Percentiles rank a stretch among this genome's conserved stretches.
phyloP scores from a whole-genome alignment of 768 basidiomycete genomes.

The Russula griseocarnosa region DNA sequence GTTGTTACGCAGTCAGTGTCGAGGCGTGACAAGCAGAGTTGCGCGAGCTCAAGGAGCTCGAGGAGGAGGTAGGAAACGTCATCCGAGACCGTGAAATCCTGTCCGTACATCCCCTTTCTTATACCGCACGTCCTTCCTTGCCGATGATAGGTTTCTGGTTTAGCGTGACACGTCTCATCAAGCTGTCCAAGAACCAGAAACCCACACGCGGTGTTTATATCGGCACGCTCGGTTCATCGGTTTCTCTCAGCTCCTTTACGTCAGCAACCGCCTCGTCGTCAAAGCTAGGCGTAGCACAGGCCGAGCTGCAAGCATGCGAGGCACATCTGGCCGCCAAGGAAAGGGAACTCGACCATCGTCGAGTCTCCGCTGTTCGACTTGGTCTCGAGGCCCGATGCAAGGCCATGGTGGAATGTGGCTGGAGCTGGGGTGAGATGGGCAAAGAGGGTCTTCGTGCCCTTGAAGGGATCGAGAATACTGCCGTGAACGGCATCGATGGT shows the following conservation, averaged over 20 bases:
- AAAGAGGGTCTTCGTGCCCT: too few species aligned
- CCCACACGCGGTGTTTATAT: conserved; percentile 38
- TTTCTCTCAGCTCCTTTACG: conserved; percentile 27
- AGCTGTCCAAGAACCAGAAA: conserved; percentile 62
- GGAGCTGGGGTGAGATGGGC: conserved; percentile 64
- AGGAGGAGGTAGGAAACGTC: conserved; percentile 69
- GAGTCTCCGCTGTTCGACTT: conserved; percentile 52
- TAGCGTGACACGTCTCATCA: too few species aligned
- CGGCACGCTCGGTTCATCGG: conserved; percentile 42
- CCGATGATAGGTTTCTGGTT: not conserved
- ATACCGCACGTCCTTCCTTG: not conserved
- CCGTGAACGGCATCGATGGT: too few species aligned
- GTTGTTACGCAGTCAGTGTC: too few species aligned
- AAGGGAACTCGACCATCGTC: conserved; percentile 50
- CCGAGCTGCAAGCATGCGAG: conserved; percentile 81
- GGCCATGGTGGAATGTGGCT: conserved; percentile 66
- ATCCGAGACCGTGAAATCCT: conserved; percentile 77
- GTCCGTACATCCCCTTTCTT: conserved; percentile 37
- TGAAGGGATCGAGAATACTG: too few species aligned
- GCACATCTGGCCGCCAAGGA: too few species aligned
- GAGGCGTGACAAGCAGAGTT: too few species aligned
- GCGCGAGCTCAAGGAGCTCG: conserved; percentile 59
- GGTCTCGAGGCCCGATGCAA: conserved; percentile 60
- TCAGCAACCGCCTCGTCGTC: conserved; percentile 18
- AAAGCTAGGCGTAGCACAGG: conserved; percentile 65